Evolutionary conservation across 2,329 filamentous ascomycete species (phyloP), one percentile per base, ranked within the genome.

Genomic region (Zymoseptoria crescenta): DNA sequence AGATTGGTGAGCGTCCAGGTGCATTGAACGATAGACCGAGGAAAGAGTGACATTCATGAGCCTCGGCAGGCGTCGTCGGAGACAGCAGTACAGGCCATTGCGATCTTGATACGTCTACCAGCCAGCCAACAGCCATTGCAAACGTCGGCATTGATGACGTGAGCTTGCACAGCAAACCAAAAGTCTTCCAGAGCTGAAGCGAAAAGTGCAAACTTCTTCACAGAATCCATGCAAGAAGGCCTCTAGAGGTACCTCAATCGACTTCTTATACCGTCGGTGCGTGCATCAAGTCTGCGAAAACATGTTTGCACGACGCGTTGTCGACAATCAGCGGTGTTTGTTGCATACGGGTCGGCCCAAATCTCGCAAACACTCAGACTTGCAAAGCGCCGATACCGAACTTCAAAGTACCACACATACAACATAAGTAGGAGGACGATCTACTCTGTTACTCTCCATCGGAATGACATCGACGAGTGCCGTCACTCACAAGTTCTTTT

Each of bases 321-420:
- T 57, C 56, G 45, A 60, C 61, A 63, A 63, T 61, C 61, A 59
- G 28, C 28, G 51, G 49, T 59, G 59, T 61, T 61, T 59, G 59
- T 55, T 55, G 55, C 52, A 59, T 45, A 45, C 35, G 35, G 35
- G 13, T 45, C 35, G 35, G 35, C 35, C 35, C 35, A 45, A 45
- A 45, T 6, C 35, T 45, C 35, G 35, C 35, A 45, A 41, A 50
- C 56, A 58, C 58, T 58, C 59, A 61, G 41, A 16, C 48, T 19
- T 58, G 41, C 35, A 54, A 30, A 52, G 28, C 51, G 35, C 45
- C 55, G 48, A 52, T 20, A 57, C 54, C 55, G 55, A 60, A 57
- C 55, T 56, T 60, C 41, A 48, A 30, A 53, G 55, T 60, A 52
- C 48, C 52, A 60, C 58, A 55, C 35, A 21, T 19, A 27, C 24